Evolutionary conservation across 1,284 basidiomycete genomes (phyloP), one percentile per base, ranked within the genome.

Genomic region (Wallemia hederae): DNA sequence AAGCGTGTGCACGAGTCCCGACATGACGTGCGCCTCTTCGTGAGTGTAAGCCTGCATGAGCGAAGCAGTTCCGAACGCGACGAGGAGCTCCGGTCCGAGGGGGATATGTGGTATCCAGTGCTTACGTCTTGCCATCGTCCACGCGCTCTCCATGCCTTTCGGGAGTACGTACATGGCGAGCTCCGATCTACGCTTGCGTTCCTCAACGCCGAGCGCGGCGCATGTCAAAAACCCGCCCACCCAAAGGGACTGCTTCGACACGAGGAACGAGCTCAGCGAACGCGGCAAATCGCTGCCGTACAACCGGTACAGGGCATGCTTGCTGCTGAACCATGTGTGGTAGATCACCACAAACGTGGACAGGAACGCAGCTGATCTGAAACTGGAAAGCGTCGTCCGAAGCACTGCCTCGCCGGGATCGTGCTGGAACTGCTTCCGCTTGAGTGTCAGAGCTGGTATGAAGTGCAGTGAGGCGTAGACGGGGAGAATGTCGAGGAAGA

Each of bases 161-260:
- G 91, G 91, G 39, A 96, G 72, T 1, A 89, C 88, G 70, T 92
- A 98, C 82, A 94, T 91, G 27, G 91, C 88, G 64, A 92, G 72
- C 71, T 92, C 88, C 1, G 79, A 80, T 15, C 87, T 75, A 17
- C 88, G 74, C 59, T 80, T 74, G 70, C 80, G 82, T 67, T 89
- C 88, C 68, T 98, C 92, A 2, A 92, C 77, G 61, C 96, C 80
- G 39, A 97, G 74, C 15, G 85, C 78, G 1, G 91, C 66, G 19
- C 83, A 87, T 9, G 84, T 78, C 2, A 81, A 69, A 62, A 90
- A 77, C 0, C 90, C 91, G 2, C 80, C 76, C 2, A 86, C 34
- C 77, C 79, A 85, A 70, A 81, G 85, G n/a, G 79, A 78, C 60
- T 74, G 75, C 66, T 81, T 83, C 56, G 80, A 80, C 59, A 79